Evolutionary conservation across 805 yeast genomes (phyloP).

Genomic region (Metschnikowia arizonensis): DNA sequence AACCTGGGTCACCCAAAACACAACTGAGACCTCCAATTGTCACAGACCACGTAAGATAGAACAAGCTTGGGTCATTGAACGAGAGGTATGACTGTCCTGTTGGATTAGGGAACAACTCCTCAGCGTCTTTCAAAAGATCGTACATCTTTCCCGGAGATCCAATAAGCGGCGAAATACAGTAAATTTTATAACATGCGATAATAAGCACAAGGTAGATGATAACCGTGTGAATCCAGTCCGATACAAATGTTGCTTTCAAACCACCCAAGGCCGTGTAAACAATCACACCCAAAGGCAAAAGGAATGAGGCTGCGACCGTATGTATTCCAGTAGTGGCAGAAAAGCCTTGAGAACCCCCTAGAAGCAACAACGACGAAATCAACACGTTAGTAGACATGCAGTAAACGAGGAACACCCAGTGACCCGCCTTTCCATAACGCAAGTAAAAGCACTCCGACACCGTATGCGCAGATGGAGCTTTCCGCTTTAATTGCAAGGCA

Average conservation of each 20-base stretch:
- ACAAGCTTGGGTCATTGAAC: slow-evolving; percentile 16
- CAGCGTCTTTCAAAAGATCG: slow-evolving; percentile 36
- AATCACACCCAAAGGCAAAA: slow-evolving; percentile 58
- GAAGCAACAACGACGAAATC: slow-evolving; percentile 12
- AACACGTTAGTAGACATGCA: slow-evolving; percentile 14
- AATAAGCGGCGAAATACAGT: slow-evolving; percentile 32
- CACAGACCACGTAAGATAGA: slow-evolving; percentile 16
- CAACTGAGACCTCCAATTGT: slow-evolving; percentile 14
- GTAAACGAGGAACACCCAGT: slow-evolving; percentile 13
- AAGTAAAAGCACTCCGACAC: slow-evolving; percentile 18
- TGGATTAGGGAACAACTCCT: slow-evolving; percentile 1
- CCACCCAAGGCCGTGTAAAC: slow-evolving; percentile 78
- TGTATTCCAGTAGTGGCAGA: slow-evolving; percentile 13
- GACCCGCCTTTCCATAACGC: slow-evolving; percentile 14
- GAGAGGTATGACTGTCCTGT: slow-evolving; percentile 10
- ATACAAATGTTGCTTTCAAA: slow-evolving; percentile 73
- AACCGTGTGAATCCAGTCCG: slow-evolving; percentile 67
- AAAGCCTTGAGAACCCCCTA: slow-evolving; percentile 11
- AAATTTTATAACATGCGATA: slow-evolving; percentile 30
- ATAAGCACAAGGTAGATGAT: slow-evolving; percentile 39
- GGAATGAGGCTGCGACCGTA: slow-evolving; percentile 37
- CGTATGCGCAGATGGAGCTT: slow-evolving; percentile 19
- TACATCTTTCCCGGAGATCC: slow-evolving; percentile 45
- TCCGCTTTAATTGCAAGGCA: slow-evolving; percentile 20
- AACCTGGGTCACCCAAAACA: slow-evolving; percentile 23